phyloP scores from a whole-genome alignment of 257 asterid species.

The Penstemon davidsonii region DNA sequence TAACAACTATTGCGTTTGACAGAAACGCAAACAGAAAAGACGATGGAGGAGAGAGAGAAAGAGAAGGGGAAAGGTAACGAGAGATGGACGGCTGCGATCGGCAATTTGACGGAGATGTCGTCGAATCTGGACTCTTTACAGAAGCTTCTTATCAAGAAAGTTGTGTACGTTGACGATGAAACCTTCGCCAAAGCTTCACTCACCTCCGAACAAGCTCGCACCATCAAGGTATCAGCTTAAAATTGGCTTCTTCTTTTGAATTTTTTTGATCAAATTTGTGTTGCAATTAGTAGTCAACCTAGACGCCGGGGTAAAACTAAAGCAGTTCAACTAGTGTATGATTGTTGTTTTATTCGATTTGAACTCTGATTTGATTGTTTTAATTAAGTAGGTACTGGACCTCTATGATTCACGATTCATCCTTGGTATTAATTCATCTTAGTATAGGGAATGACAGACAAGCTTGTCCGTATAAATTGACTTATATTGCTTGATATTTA shows the following conservation, averaged over 20 bases:
- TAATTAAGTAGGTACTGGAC: background rate
- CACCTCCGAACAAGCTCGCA: conserved; percentile 84
- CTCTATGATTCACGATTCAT: background rate
- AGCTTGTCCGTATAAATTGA: background rate
- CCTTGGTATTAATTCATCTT: background rate
- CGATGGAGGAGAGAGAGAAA: conserved; percentile 51
- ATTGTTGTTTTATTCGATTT: background rate
- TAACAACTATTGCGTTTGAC: too few relatives aligned
- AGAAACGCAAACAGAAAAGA: conserved; percentile 1
- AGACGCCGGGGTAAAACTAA: too few relatives aligned
- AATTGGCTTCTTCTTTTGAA: too few relatives aligned
- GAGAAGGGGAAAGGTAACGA: conserved; percentile 66
- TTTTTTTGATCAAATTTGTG: too few relatives aligned
- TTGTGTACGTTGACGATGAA: conserved; percentile 85
- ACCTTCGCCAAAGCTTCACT: conserved; percentile 86
- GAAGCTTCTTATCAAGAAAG: conserved; percentile 68
- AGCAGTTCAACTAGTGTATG: too few relatives aligned
- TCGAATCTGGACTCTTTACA: conserved; percentile 80
- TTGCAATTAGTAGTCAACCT: too few relatives aligned
- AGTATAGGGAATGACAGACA: background rate
- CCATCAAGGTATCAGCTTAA: conserved; percentile 60
- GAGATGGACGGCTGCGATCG: conserved; percentile 90
- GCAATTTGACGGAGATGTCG: conserved; percentile 75
- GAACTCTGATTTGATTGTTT: background rate
- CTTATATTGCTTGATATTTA: background rate